Evolutionary conservation across 208 protist species (phyloP), one percentile per base, ranked within the genome.

Genomic region (Wallacemonas sp.): DNA sequence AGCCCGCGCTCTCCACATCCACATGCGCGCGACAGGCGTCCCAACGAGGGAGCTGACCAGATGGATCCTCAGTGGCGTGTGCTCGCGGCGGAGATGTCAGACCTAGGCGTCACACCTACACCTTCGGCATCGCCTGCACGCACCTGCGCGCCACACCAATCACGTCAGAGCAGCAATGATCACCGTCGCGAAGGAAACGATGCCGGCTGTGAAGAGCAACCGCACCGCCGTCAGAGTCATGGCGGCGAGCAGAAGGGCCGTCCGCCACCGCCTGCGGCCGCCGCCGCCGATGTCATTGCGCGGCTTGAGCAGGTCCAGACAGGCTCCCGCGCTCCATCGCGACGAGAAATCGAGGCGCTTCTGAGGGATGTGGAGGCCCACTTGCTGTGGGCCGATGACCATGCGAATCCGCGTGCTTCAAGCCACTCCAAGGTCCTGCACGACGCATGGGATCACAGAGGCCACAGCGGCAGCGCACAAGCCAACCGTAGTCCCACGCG

Each of bases 281-380:
- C 65, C 17, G 16, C 57, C 1, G 57, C 64, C n/a, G 69, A 72
- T 32, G 64, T 57, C 34, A 60, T 75, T 27, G n/a, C 17, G 38
- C 34, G 26, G 12, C 24, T 85, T 24, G 65, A 61, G 11, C 69
- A 66, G 6, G 47, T 85, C n/a, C 65, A 81, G 27, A 56, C 43
- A 43, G 43, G 66, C 17, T 30, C 68, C 11, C 49, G 60, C 0
- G 57, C 63, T 23, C 56, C 61, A 29, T 39, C 43, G n/a, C 62
- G 69, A 2, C 47, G 72, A 4, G 74, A 81, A 39, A 72, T 85
- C 23, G 65, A 70, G 8, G 52, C 74, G 43, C 63, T 85, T 14
- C 65, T 85, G 21, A 39, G 52, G 14, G 79, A 85, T 8, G 66
- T 78, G 3, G 79, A 85, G 30, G 67, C 74, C 24, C 62, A 68